Evolutionary conservation across 129 eudicot species (phyloP).

Genomic region (Escallonia herrerae): DNA sequence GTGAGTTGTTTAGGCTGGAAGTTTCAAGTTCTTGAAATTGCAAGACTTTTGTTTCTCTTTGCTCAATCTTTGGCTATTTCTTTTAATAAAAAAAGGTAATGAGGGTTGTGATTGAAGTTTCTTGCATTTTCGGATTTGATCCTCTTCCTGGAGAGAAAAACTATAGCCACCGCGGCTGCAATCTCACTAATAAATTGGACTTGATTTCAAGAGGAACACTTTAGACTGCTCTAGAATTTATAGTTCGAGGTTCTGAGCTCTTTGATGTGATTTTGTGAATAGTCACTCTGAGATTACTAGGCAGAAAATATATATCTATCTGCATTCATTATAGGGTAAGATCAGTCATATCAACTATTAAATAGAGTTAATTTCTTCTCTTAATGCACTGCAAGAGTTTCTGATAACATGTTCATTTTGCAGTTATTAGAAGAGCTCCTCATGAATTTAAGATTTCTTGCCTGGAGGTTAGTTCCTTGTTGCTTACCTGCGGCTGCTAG

Average conservation of each 20-base stretch:
- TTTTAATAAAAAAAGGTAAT: too few species aligned
- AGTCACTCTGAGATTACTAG: not conserved
- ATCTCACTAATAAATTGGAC: not conserved
- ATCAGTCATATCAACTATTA: not conserved
- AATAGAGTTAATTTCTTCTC: not conserved
- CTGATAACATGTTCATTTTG: constrained; percentile 16
- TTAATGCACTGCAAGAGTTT: not conserved
- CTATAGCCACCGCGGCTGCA: too few species aligned
- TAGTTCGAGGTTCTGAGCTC: not conserved
- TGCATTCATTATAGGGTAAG: not conserved
- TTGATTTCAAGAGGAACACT: constrained; percentile 28
- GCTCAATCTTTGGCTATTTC: too few species aligned
- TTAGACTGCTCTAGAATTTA: not conserved
- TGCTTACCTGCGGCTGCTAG: not conserved
- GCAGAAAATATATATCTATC: not conserved
- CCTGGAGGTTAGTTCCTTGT: constrained; percentile 66
- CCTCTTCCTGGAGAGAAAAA: too few species aligned
- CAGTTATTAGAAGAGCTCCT: constrained; percentile 99
- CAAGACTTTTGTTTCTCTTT: too few species aligned
- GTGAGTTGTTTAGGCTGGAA: too few species aligned
- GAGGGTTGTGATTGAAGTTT: too few species aligned
- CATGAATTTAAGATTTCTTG: constrained; percentile 95
- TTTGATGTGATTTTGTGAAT: not conserved
- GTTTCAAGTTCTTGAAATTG: too few species aligned
- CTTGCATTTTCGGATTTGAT: too few species aligned